A percentile compares a stretch with the other conserved stretches of the same genome.
Conservation (phyloP, 768 basidiomycete species). For the Collybia sordida region DNA sequence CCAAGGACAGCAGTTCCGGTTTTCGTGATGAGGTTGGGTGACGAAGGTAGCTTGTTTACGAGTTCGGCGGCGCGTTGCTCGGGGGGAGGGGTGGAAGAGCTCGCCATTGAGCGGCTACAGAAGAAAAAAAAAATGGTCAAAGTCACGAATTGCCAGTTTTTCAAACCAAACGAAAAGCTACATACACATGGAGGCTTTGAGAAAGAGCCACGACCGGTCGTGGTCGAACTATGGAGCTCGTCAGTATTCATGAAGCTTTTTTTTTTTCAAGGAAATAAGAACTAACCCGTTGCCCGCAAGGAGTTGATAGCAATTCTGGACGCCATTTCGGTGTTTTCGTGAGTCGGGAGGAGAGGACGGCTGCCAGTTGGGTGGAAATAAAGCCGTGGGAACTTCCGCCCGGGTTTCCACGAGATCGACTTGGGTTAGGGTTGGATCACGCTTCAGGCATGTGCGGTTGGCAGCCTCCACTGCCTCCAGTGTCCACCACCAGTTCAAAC, state of each 20-base stretch:
- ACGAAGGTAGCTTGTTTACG: conserved; percentile 84
- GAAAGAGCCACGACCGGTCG: conserved; percentile 49
- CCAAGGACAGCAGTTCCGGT: conserved; percentile 91
- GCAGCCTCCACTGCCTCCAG: no score
- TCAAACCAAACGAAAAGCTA: no score
- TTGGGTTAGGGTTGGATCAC: conserved; percentile 29
- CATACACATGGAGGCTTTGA: conserved; percentile 48
- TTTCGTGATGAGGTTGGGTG: conserved; percentile 89
- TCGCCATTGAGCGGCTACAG: conserved; percentile 65
- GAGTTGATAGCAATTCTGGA: conserved; percentile 71
- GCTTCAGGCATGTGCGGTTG: no score
- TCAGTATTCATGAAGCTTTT: no score
- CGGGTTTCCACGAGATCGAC: conserved; percentile 37
- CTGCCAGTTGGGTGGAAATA: conserved; percentile 27
- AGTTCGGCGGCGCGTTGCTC: conserved; percentile 87
- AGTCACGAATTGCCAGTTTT: no score
- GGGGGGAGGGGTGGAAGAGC: conserved; percentile 60
- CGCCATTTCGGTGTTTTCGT: conserved; percentile 46
- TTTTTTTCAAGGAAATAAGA: neutral
- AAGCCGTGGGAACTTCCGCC: conserved; percentile 34
- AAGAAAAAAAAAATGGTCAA: conserved; percentile 9
- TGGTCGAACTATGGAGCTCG: conserved; percentile 45
- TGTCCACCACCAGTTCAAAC: no score
- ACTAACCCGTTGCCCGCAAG: conserved; percentile 59
- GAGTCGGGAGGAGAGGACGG: conserved; percentile 27